These are phyloP conservation scores for Diaporthe caulivora DNA, from an alignment of 2,329 filamentous ascomycete species.

Conservation along the genomic window DNA sequence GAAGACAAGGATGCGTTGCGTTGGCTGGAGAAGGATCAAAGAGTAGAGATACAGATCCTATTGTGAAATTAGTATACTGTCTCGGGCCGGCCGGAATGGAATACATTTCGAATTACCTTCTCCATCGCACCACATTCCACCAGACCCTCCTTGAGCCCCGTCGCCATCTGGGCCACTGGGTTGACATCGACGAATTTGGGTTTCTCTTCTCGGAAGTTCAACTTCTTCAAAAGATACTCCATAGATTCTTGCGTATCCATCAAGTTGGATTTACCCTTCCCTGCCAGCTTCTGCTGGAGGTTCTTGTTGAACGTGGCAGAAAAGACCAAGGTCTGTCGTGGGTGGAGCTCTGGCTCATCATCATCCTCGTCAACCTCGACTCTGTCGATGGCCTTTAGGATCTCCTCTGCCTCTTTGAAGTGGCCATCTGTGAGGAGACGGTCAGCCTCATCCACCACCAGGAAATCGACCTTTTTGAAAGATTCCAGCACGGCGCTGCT, in stretches of 20 bases:
- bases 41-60: constrained; percentile 94
- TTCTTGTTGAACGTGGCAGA: constrained; percentile 95
- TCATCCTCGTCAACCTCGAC: constrained; percentile 71
- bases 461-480: constrained; percentile 81
- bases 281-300: constrained; percentile 89
- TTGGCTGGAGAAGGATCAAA: constrained; percentile 84
- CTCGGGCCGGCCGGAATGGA: constrained; percentile 35
- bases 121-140: constrained; percentile 94
- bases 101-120: constrained; percentile 69
- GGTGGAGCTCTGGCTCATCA: constrained; percentile 57
- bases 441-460: constrained; percentile 96
- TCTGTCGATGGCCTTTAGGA: constrained; percentile 83
- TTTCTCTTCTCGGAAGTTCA: constrained; percentile 86
- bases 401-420: constrained; percentile 94
- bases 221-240: constrained; percentile 90
- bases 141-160: constrained; percentile 86
- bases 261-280: constrained; percentile 77
- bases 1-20: constrained; percentile 87
- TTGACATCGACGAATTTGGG: constrained; percentile 95
- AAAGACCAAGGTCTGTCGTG: constrained; percentile 92
- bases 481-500: constrained; percentile 76
- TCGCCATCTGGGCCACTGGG: constrained; percentile 88
- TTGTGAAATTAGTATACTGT: constrained; percentile 40
- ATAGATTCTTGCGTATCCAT: constrained; percentile 84
- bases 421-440: constrained; percentile 91